Percentiles rank a stretch among this genome's conserved stretches.
phyloP scores from a whole-genome alignment of 2,329 filamentous ascomycete species.

The Beauveria australis region DNA sequence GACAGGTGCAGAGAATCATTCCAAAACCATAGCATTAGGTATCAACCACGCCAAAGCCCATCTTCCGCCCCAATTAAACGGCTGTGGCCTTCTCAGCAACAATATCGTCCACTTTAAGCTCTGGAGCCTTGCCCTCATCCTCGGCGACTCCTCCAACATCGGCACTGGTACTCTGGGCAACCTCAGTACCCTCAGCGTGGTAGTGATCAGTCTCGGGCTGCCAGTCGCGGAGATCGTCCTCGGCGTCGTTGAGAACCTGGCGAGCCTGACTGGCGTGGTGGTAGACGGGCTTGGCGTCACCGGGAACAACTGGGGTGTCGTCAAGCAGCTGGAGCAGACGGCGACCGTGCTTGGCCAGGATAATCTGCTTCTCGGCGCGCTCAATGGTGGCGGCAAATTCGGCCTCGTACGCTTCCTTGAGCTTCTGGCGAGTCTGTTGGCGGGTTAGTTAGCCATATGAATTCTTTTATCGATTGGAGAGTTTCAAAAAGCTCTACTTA shows the following conservation, averaged over 20 bases:
- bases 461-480: not conserved
- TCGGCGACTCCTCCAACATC: not conserved
- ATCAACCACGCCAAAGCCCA: constrained; percentile 1
- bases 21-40: not conserved
- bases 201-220: constrained; percentile 34
- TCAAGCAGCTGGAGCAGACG: constrained; percentile 79
- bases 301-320: constrained; percentile 81
- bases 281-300: constrained; percentile 67
- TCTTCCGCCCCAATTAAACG: not conserved
- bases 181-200: not conserved
- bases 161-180: not conserved
- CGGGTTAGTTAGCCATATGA: constrained; percentile 8
- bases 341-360: constrained; percentile 84
- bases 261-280: constrained; percentile 58
- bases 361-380: constrained; percentile 92
- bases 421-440: constrained; percentile 76
- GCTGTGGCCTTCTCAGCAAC: not conserved
- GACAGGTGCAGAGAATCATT: constrained; percentile 1
- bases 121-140: not conserved
- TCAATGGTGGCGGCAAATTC: constrained; percentile 90
- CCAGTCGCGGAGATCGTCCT: constrained; percentile 80
- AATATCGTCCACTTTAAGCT: not conserved
- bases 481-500: constrained; percentile 36
- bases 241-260: constrained; percentile 84
- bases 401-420: constrained; percentile 87